These are phyloP conservation scores for Takashimella tepidaria DNA, from an alignment of 1,284 basidiomycete genomes.

Conservation along the genomic window DNA sequence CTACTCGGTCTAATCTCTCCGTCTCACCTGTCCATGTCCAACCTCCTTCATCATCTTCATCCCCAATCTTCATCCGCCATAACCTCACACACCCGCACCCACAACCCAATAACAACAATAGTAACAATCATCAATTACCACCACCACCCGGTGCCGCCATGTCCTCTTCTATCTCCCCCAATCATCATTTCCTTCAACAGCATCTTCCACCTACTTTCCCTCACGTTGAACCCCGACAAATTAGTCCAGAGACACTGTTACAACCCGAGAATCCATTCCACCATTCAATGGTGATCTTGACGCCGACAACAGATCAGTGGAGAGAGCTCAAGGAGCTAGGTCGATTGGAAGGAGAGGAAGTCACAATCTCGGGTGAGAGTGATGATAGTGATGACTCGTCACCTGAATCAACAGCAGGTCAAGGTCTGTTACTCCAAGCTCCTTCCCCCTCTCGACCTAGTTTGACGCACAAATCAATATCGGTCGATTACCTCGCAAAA, in stretches of 20 bases:
- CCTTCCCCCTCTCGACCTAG: background rate
- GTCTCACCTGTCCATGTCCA: constrained; percentile 4
- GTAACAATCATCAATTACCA: too few relatives aligned
- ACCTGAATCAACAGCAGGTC: background rate
- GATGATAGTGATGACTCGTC: constrained; percentile 2
- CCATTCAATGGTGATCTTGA: constrained; percentile 43
- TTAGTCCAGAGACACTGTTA: constrained; percentile 8
- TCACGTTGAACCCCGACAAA: constrained; percentile 3
- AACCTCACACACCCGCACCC: constrained; percentile 20
- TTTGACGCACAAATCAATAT: constrained; percentile 12
- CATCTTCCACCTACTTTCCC: constrained; percentile 43
- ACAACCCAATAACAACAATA: constrained; percentile 12
- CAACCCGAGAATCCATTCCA: background rate
- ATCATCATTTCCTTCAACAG: constrained; percentile 40
- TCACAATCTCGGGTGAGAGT: background rate
- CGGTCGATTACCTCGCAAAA: constrained; percentile 25
- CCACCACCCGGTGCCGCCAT: constrained; percentile 9
- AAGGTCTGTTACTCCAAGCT: background rate
- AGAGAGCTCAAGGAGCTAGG: constrained; percentile 34
- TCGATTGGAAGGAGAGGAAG: constrained; percentile 16
- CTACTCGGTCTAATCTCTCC: constrained; percentile 22
- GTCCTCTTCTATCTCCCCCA: constrained; percentile 36
- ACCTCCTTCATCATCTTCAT: constrained; percentile 5
- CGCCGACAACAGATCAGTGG: constrained; percentile 50
- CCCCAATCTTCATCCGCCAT: constrained; percentile 22